A percentile compares a stretch with the other conserved stretches of the same genome.
phyloP scores from a whole-genome alignment of 768 basidiomycete species.

The Tulasnella sp. region DNA sequence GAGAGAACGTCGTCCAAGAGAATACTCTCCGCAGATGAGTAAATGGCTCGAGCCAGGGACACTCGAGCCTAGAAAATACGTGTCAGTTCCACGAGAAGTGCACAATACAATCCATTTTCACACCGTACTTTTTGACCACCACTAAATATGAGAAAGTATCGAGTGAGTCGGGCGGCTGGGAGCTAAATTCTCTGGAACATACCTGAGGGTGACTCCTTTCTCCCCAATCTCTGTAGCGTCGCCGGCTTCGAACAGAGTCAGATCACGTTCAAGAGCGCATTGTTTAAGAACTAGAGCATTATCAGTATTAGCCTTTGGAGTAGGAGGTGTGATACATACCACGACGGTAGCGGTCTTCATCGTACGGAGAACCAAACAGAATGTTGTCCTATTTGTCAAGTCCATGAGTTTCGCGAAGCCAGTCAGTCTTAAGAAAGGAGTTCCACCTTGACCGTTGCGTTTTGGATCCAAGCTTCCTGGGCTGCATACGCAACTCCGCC shows the following conservation, averaged over 20 bases:
- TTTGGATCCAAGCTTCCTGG: slow-evolving; percentile 80
- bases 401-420: not conserved
- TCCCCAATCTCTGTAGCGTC: slow-evolving; percentile 64
- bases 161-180: not conserved
- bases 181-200: not conserved
- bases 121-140: slow-evolving; percentile 41
- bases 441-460: slow-evolving; percentile 62
- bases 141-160: slow-evolving; percentile 20
- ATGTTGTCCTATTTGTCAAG: slow-evolving; percentile 41
- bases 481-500: slow-evolving; percentile 68
- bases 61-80: slow-evolving; percentile 30
- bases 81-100: slow-evolving; percentile 18
- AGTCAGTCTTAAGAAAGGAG: too few species aligned
- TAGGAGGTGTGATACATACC: slow-evolving; percentile 22
- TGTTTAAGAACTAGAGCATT: slow-evolving; percentile 26
- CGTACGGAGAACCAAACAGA: slow-evolving; percentile 34
- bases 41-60: slow-evolving; percentile 47
- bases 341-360: slow-evolving; percentile 33
- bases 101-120: not conserved
- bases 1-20: slow-evolving; percentile 64
- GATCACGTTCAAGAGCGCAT: slow-evolving; percentile 35
- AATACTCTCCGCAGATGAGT: slow-evolving; percentile 50
- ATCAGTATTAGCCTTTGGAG: not conserved
- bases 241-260: slow-evolving; percentile 43
- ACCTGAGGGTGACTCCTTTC: slow-evolving; percentile 48